Conservation (phyloP, 805 yeast genomes). For the Candida sanyiensis region DNA sequence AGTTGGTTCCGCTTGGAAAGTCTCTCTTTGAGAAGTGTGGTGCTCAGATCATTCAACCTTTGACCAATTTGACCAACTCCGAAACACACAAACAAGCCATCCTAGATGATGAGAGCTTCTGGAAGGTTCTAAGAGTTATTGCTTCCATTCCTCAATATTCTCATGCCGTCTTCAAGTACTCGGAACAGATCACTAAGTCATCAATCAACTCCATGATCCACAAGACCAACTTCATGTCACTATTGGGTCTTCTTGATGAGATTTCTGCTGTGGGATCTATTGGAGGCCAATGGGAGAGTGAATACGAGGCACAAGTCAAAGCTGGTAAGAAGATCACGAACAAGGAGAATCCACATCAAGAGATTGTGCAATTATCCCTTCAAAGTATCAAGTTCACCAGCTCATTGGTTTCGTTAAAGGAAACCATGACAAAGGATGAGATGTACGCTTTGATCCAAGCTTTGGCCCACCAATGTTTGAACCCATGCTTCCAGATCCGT, state of each 20-base stretch:
- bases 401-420: constrained; percentile 38
- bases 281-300: constrained; percentile 73
- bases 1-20: constrained; percentile 13
- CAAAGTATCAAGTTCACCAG: constrained; percentile 58
- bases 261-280: constrained; percentile 76
- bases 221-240: constrained; percentile 51
- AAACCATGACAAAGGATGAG: constrained; percentile 28
- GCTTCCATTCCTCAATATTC: constrained; percentile 43
- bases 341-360: constrained; percentile 44
- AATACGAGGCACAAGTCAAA: constrained; percentile 39
- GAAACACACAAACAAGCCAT: constrained; percentile 26
- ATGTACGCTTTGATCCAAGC: constrained; percentile 66
- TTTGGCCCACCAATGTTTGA: constrained; percentile 81
- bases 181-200: constrained; percentile 34
- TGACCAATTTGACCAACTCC: constrained; percentile 8
- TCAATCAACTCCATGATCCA: constrained; percentile 25
- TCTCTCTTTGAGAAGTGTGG: constrained; percentile 14
- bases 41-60: constrained; percentile 17
- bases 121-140: constrained; percentile 47
- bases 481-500: constrained; percentile 78
- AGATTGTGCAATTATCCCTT: constrained; percentile 51
- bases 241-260: constrained; percentile 71
- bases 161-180: constrained; percentile 39
- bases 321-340: constrained; percentile 39
- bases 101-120: constrained; percentile 45